A percentile compares a stretch with the other conserved stretches of the same genome.
Conservation (phyloP, 2,329 filamentous ascomycete species). For the Aspergillus clavatus region DNA sequence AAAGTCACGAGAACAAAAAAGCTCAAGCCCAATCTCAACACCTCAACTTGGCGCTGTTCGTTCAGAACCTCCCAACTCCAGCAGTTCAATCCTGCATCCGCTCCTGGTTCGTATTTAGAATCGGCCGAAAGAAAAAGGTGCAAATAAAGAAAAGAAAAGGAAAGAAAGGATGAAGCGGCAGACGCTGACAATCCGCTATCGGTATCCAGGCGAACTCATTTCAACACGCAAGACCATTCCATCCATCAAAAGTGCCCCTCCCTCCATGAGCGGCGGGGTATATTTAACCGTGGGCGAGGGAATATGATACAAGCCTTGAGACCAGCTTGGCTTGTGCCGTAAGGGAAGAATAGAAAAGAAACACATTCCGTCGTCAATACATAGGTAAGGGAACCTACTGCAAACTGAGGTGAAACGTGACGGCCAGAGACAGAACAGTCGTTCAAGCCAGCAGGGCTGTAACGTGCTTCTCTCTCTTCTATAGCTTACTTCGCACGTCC, state of each 20-base stretch:
- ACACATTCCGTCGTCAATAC: no score
- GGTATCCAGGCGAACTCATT: neutral
- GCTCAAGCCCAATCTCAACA: neutral
- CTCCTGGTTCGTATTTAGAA: neutral
- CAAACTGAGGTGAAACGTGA: neutral
- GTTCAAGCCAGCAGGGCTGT: neutral
- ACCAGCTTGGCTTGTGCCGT: neutral
- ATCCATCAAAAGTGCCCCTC: neutral
- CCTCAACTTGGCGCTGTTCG: neutral
- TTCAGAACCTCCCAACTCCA: neutral
- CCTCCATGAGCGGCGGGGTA: neutral
- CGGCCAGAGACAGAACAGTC: neutral
- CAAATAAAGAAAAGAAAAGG: neutral
- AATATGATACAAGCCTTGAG: neutral
- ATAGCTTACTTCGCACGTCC: slow-evolving; percentile 3
- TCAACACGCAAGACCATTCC: neutral
- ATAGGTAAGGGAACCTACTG: neutral
- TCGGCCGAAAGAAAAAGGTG: slow-evolving; percentile 1
- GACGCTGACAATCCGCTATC: neutral
- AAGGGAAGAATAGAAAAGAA: neutral
- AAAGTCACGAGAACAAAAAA: slow-evolving; percentile 1
- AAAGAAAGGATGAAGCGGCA: neutral
- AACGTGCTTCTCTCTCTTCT: neutral
- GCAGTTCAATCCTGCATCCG: neutral
- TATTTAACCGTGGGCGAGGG: neutral